Evolutionary conservation across 2,329 filamentous ascomycete genomes (phyloP), one percentile per base, ranked within the genome.

Genomic region (Penicillium sp.): DNA sequence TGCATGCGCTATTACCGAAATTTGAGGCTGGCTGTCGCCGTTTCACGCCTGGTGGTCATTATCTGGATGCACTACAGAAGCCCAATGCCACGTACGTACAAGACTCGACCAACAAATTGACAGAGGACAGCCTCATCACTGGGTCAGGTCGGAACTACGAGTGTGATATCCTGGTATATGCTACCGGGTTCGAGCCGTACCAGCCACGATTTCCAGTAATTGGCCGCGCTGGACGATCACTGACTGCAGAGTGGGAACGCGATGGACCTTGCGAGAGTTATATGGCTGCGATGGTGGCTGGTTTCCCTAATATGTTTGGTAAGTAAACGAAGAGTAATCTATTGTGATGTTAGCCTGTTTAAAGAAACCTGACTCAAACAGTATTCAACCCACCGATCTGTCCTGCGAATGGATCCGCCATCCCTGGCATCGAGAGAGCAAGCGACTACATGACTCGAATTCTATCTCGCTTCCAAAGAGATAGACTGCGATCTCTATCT

Each of bases 11-110:
- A 5, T 14, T 56, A 2, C 54, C 54, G 18, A 26, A 53, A 18
- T 56, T 56, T 20, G 54, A 52, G 22, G 49, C 49, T 37, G 54
- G 54, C n/a, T 56, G 54, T 43, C 54, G 54, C 29, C 54, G 54
- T 20, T 53, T 56, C 7, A 56, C 54, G 3, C 54, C 54, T 4
- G 54, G 54, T 24, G 34, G 42, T 26, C 49, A 42, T 24, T 56
- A 56, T 40, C 37, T 56, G 20, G 49, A 56, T 40, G 48, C 54
- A 6, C 31, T 56, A 9, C 48, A 52, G 20, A 47, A 56, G 31
- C 35, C 54, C 1, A 56, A 56, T 29, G 54, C 49, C 6, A 7
- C 29, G 11, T 52, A 53, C 6, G 42, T 56, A 34, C 29, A 53
- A 5, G 42, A 56, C 10, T 56, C 54, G 9, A 53, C 53, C 20